phyloP scores from a whole-genome alignment of 208 protist genomes.

The Porcisia hertigi region DNA sequence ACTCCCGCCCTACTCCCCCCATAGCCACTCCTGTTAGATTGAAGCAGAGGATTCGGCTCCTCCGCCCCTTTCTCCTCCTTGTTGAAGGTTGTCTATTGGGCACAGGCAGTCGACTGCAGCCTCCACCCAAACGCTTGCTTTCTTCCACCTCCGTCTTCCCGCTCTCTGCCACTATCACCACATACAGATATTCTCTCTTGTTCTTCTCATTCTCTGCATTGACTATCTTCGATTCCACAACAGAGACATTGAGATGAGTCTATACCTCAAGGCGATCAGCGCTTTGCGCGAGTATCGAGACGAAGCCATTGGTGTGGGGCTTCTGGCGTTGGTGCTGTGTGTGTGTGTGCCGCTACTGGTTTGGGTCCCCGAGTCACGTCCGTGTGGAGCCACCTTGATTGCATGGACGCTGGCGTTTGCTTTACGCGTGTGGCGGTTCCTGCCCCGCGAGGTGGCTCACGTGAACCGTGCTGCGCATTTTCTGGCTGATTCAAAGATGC shows the following conservation, averaged over 20 bases:
- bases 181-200: background rate
- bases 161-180: background rate
- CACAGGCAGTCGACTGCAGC: too few relatives aligned
- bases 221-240: background rate
- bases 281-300: constrained; percentile 13
- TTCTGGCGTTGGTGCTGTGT: constrained; percentile 7
- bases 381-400: constrained; percentile 23
- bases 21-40: too few relatives aligned
- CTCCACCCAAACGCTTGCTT: too few relatives aligned
- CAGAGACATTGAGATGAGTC: background rate
- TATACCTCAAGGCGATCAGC: background rate
- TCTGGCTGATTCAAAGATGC: constrained; percentile 17
- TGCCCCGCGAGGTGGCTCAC: constrained; percentile 18
- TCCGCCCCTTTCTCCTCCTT: too few relatives aligned
- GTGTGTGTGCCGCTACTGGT: constrained; percentile 29
- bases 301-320: background rate
- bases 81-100: too few relatives aligned
- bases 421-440: constrained; percentile 22
- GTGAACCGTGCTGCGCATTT: constrained; percentile 13
- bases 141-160: background rate
- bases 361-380: constrained; percentile 11
- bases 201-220: background rate
- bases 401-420: constrained; percentile 21
- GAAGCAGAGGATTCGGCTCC: too few relatives aligned
- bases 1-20: too few relatives aligned